These are phyloP conservation scores for Naegleria gruberi DNA, from an alignment of 208 protist genomes.

Conservation along the genomic window DNA sequence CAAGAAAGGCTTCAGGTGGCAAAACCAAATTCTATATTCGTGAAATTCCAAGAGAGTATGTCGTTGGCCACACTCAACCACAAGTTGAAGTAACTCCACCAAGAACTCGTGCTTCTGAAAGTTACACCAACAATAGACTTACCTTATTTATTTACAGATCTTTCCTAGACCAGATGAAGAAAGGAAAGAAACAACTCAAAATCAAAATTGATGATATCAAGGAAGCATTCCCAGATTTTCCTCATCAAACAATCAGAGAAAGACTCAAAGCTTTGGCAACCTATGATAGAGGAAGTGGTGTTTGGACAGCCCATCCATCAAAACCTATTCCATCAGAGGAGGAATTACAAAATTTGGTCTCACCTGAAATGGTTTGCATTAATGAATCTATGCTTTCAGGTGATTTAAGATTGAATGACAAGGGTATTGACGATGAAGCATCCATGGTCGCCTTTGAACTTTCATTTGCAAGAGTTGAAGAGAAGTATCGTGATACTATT, in stretches of 20 bases:
- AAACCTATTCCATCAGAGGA: not conserved
- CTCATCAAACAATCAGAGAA: conserved; percentile 7
- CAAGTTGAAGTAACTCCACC: not conserved
- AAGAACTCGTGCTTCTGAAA: not conserved
- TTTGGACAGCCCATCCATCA: not conserved
- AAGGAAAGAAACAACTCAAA: not conserved
- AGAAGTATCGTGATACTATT: not conserved
- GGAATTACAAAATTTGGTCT: not conserved
- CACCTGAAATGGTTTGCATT: conserved; percentile 18
- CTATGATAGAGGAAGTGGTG: not conserved
- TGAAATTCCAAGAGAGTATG: conserved; percentile 2
- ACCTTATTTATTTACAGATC: not conserved
- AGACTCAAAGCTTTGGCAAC: not conserved
- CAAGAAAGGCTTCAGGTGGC: not conserved
- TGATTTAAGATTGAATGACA: not conserved
- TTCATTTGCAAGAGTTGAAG: not conserved
- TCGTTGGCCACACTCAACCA: conserved; percentile 11
- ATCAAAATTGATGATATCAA: conserved; percentile 12
- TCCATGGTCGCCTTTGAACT: not conserved
- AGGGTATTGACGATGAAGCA: not conserved
- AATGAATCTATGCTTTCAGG: not conserved
- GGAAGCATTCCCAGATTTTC: not conserved
- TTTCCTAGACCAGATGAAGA: not conserved
- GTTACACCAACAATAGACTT: not conserved
- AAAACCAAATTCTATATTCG: conserved; percentile 16